Percentiles rank a stretch among this genome's conserved stretches.
phyloP scores from a whole-genome alignment of 306 rosid species.

The Cucurbita ficifolia region DNA sequence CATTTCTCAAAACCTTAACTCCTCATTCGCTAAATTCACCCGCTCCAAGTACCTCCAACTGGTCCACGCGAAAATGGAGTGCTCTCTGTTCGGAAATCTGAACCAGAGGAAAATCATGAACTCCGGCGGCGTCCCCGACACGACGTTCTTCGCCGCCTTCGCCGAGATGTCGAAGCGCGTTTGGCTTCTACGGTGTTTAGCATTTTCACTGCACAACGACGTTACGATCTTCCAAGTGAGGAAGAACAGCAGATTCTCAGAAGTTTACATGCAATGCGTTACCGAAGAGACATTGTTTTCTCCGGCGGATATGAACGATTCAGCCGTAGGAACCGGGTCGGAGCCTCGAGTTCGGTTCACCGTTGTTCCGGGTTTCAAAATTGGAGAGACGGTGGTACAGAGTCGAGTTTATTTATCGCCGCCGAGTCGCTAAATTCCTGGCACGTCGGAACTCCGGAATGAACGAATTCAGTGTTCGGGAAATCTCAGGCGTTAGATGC shows the following conservation, averaged over 20 bases:
- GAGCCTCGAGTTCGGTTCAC: conserved; percentile 58
- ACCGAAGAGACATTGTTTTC: conserved; percentile 17
- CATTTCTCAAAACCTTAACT: conserved; percentile 37
- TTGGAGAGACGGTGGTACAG: conserved; percentile 55
- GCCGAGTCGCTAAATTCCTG: conserved; percentile 5
- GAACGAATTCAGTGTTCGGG: background rate
- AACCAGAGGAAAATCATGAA: conserved; percentile 59
- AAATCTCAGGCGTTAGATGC: background rate
- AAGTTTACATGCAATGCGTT: conserved; percentile 80
- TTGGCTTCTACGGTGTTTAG: conserved; percentile 63
- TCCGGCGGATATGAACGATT: conserved; percentile 15
- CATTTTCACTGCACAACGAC: conserved; percentile 45
- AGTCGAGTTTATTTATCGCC: conserved; percentile 66
- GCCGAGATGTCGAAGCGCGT: conserved; percentile 70
- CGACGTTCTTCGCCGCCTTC: conserved; percentile 54
- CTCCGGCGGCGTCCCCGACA: conserved; percentile 66
- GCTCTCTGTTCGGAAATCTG: conserved; percentile 77
- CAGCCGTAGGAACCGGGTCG: conserved; percentile 5
- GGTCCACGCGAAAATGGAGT: conserved; percentile 90
- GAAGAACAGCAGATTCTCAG: conserved; percentile 63
- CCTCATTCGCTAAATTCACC: conserved; percentile 37
- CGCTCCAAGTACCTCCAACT: conserved; percentile 56
- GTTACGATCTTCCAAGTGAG: conserved; percentile 50
- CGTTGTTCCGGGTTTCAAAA: conserved; percentile 76
- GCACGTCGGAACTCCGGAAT: background rate